Evolutionary conservation across 2,329 filamentous ascomycete species (phyloP), one percentile per base, ranked within the genome.

Genomic region (Penicillium janthinellum): DNA sequence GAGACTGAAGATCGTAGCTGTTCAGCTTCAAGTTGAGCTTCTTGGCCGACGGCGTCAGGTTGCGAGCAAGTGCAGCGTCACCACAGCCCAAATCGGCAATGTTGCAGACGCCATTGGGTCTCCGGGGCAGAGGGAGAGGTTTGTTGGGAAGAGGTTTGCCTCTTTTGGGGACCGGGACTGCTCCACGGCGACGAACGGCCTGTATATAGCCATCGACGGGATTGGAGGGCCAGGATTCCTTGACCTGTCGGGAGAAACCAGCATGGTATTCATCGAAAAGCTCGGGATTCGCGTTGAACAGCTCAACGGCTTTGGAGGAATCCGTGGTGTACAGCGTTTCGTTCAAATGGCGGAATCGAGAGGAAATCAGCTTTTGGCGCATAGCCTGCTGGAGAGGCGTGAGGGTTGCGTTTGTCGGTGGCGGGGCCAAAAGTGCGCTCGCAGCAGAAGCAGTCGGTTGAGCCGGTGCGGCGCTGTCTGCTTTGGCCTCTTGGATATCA

Each of bases 231-330:
- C 95, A 99, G 2, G 93, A 79, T 57, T 80, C 90, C 71, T 91
- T 89, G 60, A 98, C 95, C 79, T 99, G 95, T 55, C 93, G 90
- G 1, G 93, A 90, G 83, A 99, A 99, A 37, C 95, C 95, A 62
- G 92, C 89, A 79, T 99, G 95, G 78, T 99, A 99, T 78, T 98
- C 93, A 67, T 87, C 84, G 79, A 98, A 99, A 84, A 98, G 93
- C 73, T 96, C 91, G 0, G 95, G 95, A 52, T 91, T 91, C 37
- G 90, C 83, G 54, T 86, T 82, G 81, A 99, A 98, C 25, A 98
- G 86, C 53, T 84, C 80, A 67, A 95, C 87, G n/a, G 95, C 90
- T 65, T 95, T 88, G 38, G 83, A 82, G 0, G 95, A 99, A 0
- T 93, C 91, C 7, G 89, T 91, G 4, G 94, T 98, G 80, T 99